These are phyloP conservation scores for Biscogniauxia mediterranea DNA, from an alignment of 2,329 filamentous ascomycete genomes.

Conservation along the genomic window DNA sequence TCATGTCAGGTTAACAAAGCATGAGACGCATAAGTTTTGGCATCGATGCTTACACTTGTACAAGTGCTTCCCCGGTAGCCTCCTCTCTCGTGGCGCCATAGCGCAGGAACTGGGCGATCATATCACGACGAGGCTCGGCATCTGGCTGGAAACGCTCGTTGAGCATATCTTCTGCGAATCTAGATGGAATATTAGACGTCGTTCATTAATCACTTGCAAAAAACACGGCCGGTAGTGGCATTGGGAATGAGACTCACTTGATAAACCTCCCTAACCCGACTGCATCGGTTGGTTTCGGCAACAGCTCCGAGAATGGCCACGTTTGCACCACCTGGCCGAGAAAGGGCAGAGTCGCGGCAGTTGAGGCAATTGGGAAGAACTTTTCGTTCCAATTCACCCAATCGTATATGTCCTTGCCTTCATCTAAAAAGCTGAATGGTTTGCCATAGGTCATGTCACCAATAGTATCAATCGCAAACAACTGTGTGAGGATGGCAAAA, in stretches of 20 bases:
- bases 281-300: slow-evolving; percentile 12
- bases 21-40: neutral
- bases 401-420: slow-evolving; percentile 31
- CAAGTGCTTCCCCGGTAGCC: slow-evolving; percentile 14
- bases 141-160: slow-evolving; percentile 11
- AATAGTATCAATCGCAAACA: slow-evolving; percentile 35
- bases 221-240: neutral
- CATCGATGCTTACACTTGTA: slow-evolving; percentile 13
- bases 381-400: slow-evolving; percentile 19
- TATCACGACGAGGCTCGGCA: slow-evolving; percentile 9
- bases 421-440: slow-evolving; percentile 35
- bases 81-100: slow-evolving; percentile 11
- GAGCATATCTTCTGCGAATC: slow-evolving; percentile 13
- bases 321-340: slow-evolving; percentile 12
- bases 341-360: slow-evolving; percentile 13
- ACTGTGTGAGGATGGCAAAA: slow-evolving; percentile 41
- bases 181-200: neutral
- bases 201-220: neutral
- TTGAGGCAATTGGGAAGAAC: slow-evolving; percentile 16
- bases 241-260: slow-evolving; percentile 1
- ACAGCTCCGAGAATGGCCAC: slow-evolving; percentile 15
- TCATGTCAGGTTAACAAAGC: neutral
- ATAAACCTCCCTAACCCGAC: slow-evolving; percentile 16
- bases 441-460: slow-evolving; percentile 35
- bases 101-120: slow-evolving; percentile 13